A percentile compares a stretch with the other conserved stretches of the same genome.
Conservation (phyloP, 192 early-diverging fungal genomes). For the Umbelopsis ramanniana region DNA sequence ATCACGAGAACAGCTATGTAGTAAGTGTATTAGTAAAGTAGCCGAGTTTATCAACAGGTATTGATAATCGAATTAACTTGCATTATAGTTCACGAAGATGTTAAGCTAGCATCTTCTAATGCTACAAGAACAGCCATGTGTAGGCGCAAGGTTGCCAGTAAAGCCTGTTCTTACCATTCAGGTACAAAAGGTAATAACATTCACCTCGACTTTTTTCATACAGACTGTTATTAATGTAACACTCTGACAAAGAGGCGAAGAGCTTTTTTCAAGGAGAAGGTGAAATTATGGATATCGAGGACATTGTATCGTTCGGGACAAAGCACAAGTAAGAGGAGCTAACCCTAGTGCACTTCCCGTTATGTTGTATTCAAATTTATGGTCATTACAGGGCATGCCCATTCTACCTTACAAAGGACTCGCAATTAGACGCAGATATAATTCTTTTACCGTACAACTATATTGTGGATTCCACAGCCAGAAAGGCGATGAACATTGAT, state of each 20-base stretch:
- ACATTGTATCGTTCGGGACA: conserved; percentile 48
- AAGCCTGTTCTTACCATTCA: conserved; percentile 43
- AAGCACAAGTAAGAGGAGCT: conserved; percentile 31
- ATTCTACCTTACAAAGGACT: conserved; percentile 55
- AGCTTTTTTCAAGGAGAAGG: background rate
- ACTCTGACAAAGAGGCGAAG: conserved; percentile 2
- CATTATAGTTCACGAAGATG: conserved; percentile 38
- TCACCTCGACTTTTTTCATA: background rate
- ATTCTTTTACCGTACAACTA: conserved; percentile 72
- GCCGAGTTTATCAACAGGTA: background rate
- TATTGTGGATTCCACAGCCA: conserved; percentile 55
- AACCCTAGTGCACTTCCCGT: background rate
- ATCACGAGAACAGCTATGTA: conserved; percentile 66
- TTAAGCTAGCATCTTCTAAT: conserved; percentile 33
- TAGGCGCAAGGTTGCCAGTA: conserved; percentile 42
- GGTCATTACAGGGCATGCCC: conserved; percentile 54
- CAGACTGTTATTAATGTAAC: background rate
- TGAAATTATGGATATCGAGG: conserved; percentile 61
- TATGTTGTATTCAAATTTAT: background rate
- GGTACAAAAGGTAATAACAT: conserved; percentile 26
- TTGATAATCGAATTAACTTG: background rate
- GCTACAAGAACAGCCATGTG: conserved; percentile 47
- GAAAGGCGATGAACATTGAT: conserved; percentile 58
- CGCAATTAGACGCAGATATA: conserved; percentile 51
- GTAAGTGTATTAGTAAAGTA: background rate